Percentiles rank a stretch among this genome's conserved stretches.
Conservation (phyloP, 768 basidiomycete genomes). For the Panellus pusillus region DNA sequence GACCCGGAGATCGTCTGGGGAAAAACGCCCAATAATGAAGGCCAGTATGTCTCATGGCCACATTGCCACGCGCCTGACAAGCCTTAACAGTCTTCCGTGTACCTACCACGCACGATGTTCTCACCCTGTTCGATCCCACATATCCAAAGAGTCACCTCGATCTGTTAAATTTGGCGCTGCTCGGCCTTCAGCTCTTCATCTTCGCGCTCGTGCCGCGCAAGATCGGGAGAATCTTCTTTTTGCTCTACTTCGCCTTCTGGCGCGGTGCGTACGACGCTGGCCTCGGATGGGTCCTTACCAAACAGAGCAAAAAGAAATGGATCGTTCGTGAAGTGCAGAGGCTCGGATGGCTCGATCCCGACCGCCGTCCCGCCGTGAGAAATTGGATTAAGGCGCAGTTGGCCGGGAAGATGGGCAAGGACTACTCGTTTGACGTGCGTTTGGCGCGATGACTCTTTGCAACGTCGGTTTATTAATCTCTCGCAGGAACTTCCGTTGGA, state of each 20-base stretch:
- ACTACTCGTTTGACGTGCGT: constrained; percentile 89
- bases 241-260: constrained; percentile 93
- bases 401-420: constrained; percentile 89
- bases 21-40: constrained; percentile 79
- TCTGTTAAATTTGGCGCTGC: constrained; percentile 75
- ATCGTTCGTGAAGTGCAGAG: constrained; percentile 80
- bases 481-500: constrained; percentile 82
- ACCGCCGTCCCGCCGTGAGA: constrained; percentile 59
- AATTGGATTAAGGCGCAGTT: constrained; percentile 87
- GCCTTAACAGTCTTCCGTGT: constrained; percentile 77
- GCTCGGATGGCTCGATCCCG: constrained; percentile 86
- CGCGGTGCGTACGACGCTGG: constrained; percentile 89
- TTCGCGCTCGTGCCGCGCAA: constrained; percentile 65
- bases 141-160: constrained; percentile 90
- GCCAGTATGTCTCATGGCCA: constrained; percentile 36
- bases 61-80: constrained; percentile 8
- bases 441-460: constrained; percentile 1
- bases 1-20: constrained; percentile 76
- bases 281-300: constrained; percentile 89
- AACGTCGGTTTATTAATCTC: constrained; percentile 1
- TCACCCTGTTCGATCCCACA: constrained; percentile 82
- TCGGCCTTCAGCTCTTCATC: constrained; percentile 75
- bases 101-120: constrained; percentile 87
- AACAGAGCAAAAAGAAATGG: constrained; percentile 95
- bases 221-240: constrained; percentile 66